Base-by-base conservation (phyloP, 805 yeast species). In the Brettanomyces bruxellensis region DNA sequence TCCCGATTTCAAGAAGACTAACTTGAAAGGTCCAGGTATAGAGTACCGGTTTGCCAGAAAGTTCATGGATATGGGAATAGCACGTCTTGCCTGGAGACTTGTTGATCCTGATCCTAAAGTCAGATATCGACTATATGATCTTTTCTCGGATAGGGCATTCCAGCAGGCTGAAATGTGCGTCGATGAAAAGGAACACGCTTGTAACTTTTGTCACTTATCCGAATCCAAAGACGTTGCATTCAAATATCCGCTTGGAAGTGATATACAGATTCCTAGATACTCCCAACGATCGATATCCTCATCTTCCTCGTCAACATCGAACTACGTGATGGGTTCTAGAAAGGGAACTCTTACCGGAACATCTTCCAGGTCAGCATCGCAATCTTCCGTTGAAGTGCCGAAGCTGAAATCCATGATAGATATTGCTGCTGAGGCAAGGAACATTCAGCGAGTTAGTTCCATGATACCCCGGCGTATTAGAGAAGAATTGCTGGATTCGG, bases 81-180 rank as follows among this genome's bases (percentile, higher is more conserved):
- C 89, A 1, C 71, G 93, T 55, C 79, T 82, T 4, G 89, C 89
- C 1, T 85, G 91, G 90, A 76, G 86, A 59, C 66, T 86, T 45
- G 76, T 83, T 53, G 90, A 85, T 59, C 86, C 88, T 5, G 67
- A 76, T 18, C 68, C 75, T 1, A 57, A 57, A 1, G 68, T 78
- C 12, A 70, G 95, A 49, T 83, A 81, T 58, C 68, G 75, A n/a
- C 55, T 86, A 54, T 71, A 71, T 7, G 73, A 73, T 34, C 65
- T 86, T 30, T 77, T 81, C 50, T 57, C 67, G 9, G 93, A 86
- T 55, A 83, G 86, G 2, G 82, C 86, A 77, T 84, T 85, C 59
- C 67, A 65, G 38, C 53, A 64, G 9, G 68, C 83, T 46, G 88
- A 82, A 54, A 77, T 79, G 71, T 84, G 93, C 61, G 54, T 76